Base-by-base conservation (phyloP, 2,329 filamentous ascomycete species). In the Curvularia hawaiiensis region DNA sequence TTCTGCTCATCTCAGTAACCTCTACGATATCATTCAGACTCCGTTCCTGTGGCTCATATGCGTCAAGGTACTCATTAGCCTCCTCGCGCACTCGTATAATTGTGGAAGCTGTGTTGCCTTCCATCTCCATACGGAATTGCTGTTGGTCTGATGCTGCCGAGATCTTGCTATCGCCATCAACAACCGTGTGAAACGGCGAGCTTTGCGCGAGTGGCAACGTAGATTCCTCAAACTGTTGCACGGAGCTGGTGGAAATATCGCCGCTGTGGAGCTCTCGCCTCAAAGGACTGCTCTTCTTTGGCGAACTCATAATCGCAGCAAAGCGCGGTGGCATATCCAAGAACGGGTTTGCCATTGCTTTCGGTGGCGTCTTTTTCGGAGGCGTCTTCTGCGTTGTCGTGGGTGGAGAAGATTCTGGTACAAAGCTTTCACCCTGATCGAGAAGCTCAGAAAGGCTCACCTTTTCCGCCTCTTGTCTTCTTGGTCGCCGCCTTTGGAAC, bases 211-310 rank as follows among this genome's bases (percentile, higher is more conserved):
- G 31, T 24, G 70, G 70, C n/a, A 75, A 57, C 8, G 64, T 69
- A 3, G 72, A 74, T 39, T 74, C 69, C 7, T 69, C 56, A 39
- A 60, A 48, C 16, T 62, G 64, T 18, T 61, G 66, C 4, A 58
- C 58, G 2, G 64, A 65, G 40, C 65, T 58, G 26, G 62, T 62
- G 26, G 69, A 66, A 46, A 69, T 65, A 16, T 73, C 70, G 1
- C 69, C 70, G 12, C 57, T 58, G 16, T 60, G 65, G 46, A 75
- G 51, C 52, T 75, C 73, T 26, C 64, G 61, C 26, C 72, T 65
- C 31, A 76, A 58, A n/a, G 72, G 73, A 58, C 73, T 76, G 43
- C 72, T 73, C 51, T 71, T 74, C 24, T 65, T 67, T 22, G 72
- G 73, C 6, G 73, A 73, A 7, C 62, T 62, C 24, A 63, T 63